Conservation (phyloP, 768 basidiomycete genomes). For the Lenzites betulinus region DNA sequence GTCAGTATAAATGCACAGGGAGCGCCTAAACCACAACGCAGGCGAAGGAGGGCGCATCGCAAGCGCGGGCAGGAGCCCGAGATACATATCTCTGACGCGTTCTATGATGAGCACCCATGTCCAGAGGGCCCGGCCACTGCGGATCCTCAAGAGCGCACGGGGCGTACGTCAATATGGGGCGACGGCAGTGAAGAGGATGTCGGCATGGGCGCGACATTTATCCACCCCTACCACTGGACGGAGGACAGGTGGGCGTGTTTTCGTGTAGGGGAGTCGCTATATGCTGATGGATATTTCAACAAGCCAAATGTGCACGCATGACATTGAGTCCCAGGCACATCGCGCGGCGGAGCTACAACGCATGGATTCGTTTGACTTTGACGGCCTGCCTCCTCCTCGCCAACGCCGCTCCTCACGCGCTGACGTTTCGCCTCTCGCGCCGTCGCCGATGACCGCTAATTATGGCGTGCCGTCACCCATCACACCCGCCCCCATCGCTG, state of each 20-base stretch:
- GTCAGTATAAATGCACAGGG: background rate
- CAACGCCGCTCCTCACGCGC: constrained; percentile 16
- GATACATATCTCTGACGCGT: constrained; percentile 43
- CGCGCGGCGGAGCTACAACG: constrained; percentile 22
- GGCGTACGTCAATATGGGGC: constrained; percentile 24
- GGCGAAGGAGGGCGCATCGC: constrained; percentile 23
- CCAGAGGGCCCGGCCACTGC: constrained; percentile 49
- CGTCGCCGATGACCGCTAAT: background rate
- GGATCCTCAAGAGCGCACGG: constrained; percentile 22
- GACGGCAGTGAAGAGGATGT: constrained; percentile 27
- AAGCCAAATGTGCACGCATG: constrained; percentile 13
- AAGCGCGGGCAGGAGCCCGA: constrained; percentile 12
- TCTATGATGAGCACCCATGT: constrained; percentile 45
- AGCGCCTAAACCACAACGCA: background rate
- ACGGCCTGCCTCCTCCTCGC: constrained; percentile 37
- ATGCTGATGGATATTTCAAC: background rate
- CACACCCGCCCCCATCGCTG: background rate
- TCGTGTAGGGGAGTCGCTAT: background rate
- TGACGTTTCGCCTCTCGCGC: background rate
- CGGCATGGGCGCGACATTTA: constrained; percentile 35
- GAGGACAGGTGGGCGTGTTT: constrained; percentile 16
- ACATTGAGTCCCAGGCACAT: constrained; percentile 21
- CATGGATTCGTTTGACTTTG: constrained; percentile 37
- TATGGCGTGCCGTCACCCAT: background rate
- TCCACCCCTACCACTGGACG: constrained; percentile 33